A percentile compares a stretch with the other conserved stretches of the same genome.
phyloP scores from a whole-genome alignment of 305 asterid species.

The Fraxinus albicans region DNA sequence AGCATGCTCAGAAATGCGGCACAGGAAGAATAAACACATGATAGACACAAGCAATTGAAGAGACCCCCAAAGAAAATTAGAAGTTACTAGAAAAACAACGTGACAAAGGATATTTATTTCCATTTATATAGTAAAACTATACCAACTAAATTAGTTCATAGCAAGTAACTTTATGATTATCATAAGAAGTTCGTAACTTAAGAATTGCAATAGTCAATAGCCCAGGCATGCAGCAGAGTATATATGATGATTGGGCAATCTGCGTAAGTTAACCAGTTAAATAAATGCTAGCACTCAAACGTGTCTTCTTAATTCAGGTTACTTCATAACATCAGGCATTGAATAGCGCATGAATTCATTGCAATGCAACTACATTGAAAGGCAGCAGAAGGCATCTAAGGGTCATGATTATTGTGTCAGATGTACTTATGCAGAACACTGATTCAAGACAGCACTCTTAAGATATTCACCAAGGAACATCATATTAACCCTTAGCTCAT shows the following conservation, averaged over 20 bases:
- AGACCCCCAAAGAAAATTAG: background rate
- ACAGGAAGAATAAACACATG: background rate
- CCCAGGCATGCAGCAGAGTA: background rate
- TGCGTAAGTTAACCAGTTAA: background rate
- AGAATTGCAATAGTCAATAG: background rate
- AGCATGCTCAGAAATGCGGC: background rate
- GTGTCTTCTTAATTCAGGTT: background rate
- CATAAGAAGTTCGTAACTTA: background rate
- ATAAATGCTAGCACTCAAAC: background rate
- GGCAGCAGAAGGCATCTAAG: background rate
- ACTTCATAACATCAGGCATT: slow-evolving; percentile 2
- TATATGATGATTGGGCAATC: background rate
- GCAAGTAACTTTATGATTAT: background rate
- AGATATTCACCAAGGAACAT: slow-evolving; percentile 16
- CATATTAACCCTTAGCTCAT: background rate
- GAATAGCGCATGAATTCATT: slow-evolving; percentile 8
- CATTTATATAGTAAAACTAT: background rate
- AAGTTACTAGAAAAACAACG: background rate
- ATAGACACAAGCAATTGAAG: background rate
- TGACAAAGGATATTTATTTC: background rate
- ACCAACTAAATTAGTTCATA: slow-evolving; percentile 4
- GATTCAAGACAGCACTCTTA: slow-evolving; percentile 8
- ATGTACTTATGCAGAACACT: background rate
- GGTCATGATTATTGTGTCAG: background rate
- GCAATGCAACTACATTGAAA: background rate